Evolutionary conservation across 495 filamentous ascomycete genomes (phyloP), one percentile per base, ranked within the genome.

Genomic region (Trypethelium eluteriae): DNA sequence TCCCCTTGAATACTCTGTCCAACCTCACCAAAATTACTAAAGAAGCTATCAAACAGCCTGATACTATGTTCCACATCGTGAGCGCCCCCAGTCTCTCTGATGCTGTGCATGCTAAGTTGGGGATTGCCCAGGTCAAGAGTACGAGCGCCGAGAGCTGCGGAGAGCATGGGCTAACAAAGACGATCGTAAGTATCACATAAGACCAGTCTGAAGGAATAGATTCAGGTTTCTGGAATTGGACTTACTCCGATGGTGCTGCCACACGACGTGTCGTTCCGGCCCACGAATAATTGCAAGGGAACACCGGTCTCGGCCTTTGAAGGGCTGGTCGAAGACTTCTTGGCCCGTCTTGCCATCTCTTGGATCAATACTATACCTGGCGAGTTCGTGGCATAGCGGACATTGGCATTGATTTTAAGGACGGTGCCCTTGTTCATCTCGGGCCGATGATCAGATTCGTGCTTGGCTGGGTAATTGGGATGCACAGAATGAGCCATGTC

Each of bases 361-460:
- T 96, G 89, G 41, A 97, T 77, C 36, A 98, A 81, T 10, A 95
- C 93, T 68, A 97, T 96, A 18, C 95, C 94, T 14, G 95, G 94
- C 2, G 91, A 89, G 79, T 96, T 97, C 64, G 94, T 97, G 47
- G 92, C 90, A 76, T 99, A 99, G 62, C 93, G 87, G 62, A 92
- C 90, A 74, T 97, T 98, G 62, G 95, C 94, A 76, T 99, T 99
- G 79, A 99, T 82, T 80, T 99, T 99, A 79, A 99, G 90, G 49
- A 97, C 93, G 16, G 90, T 88, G 46, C 94, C 94, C 76, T 91
- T 90, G 83, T 99, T 99, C 82, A 98, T 93, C 73, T 94, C 88
- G 3, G 95, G 94, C 64, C 88, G 85, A 78, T 98, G 94, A 68
- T 89, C 87, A 46, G 84, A 75, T 79, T 99, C 94, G 77, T 98